Evolutionary conservation across 1,284 basidiomycete species (phyloP).

Genomic region (Moesziomyces globuligerus): DNA sequence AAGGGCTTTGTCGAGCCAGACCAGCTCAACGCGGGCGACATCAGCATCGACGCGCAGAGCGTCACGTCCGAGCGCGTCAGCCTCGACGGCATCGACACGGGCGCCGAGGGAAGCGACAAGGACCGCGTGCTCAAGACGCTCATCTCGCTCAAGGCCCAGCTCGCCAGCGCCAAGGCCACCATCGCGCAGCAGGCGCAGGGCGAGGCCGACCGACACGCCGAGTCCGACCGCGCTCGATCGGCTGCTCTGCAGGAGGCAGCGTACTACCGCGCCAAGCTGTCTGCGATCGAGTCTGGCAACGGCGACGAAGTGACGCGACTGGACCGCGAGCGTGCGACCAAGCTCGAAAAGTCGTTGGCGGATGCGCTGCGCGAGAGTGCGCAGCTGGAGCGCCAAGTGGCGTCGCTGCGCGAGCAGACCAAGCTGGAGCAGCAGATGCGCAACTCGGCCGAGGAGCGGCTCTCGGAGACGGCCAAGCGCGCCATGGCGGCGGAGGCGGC

Average conservation of each 20-base stretch:
- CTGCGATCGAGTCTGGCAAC: constrained; percentile 81
- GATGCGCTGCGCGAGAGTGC: constrained; percentile 79
- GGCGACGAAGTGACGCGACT: constrained; percentile 75
- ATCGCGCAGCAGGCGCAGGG: constrained; percentile 79
- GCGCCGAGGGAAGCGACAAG: constrained; percentile 66
- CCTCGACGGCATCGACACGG: constrained; percentile 68
- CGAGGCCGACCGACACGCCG: constrained; percentile 80
- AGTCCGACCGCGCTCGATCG: constrained; percentile 81
- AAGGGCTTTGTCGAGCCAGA: constrained; percentile 83
- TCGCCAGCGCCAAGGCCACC: constrained; percentile 81
- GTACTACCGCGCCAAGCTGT: constrained; percentile 92
- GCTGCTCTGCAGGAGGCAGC: constrained; percentile 93
- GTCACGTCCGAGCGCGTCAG: constrained; percentile 32
- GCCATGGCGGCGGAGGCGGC: constrained; percentile 84
- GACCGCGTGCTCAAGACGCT: constrained; percentile 77
- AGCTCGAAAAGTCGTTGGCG: constrained; percentile 82
- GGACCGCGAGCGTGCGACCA: constrained; percentile 81
- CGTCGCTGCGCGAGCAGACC: constrained; percentile 68
- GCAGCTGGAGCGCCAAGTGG: constrained; percentile 78
- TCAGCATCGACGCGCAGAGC: constrained; percentile 41
- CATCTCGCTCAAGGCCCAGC: constrained; percentile 86
- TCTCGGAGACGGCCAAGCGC: constrained; percentile 81
- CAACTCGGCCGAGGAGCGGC: constrained; percentile 81
- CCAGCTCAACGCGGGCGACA: constrained; percentile 49
- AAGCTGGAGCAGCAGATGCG: constrained; percentile 73